Evolutionary conservation across 306 rosid genomes (phyloP).

Genomic region (Inga leiocalycina): DNA sequence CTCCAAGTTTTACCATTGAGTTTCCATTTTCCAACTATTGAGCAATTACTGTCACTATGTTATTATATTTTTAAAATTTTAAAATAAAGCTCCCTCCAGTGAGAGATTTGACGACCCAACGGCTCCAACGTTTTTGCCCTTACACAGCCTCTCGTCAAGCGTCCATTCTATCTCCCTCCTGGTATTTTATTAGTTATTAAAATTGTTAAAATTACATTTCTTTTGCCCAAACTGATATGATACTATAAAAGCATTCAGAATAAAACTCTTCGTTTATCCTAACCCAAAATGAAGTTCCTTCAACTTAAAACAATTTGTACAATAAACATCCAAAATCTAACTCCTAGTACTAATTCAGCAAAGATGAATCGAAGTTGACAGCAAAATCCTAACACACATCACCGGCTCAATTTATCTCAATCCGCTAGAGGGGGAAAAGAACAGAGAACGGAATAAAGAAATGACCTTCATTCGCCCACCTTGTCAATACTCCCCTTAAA

Average conservation of each 20-base stretch:
- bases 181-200: background rate
- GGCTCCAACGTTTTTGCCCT: background rate
- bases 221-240: constrained; percentile 4
- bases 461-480: constrained; percentile 22
- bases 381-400: constrained; percentile 36
- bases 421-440: background rate
- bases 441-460: background rate
- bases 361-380: constrained; percentile 32
- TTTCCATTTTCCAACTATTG: background rate
- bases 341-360: constrained; percentile 18
- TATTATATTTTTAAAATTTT: background rate
- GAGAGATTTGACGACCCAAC: background rate
- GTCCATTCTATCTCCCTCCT: too few species aligned
- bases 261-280: background rate
- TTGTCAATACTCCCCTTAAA: background rate
- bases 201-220: background rate
- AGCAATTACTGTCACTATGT: background rate
- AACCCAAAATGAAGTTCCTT: constrained; percentile 30
- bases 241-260: background rate
- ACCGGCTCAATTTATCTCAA: constrained; percentile 16
- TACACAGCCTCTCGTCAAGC: too few species aligned
- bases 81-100: background rate
- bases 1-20: background rate
- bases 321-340: constrained; percentile 47
- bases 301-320: constrained; percentile 58